These are phyloP conservation scores for Verruconis gallopava DNA, from an alignment of 2,329 filamentous ascomycete genomes.

Conservation along the genomic window DNA sequence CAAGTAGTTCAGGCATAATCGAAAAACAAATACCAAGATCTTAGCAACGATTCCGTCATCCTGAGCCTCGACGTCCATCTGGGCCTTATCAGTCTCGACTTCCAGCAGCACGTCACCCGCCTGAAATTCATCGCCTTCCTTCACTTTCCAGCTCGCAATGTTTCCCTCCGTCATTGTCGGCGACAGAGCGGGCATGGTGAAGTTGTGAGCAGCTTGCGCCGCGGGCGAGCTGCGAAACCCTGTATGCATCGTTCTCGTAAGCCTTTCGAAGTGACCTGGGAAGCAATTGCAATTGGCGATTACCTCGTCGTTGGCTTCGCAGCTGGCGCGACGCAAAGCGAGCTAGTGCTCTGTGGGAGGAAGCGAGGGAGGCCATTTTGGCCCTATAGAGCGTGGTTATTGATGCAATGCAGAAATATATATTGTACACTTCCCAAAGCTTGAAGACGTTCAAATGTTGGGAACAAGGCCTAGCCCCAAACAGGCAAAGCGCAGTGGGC, in stretches of 20 bases:
- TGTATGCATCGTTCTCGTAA: conserved; percentile 22
- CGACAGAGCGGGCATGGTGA: conserved; percentile 82
- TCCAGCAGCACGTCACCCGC: conserved; percentile 81
- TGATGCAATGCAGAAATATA: too few relatives aligned
- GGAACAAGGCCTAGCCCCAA: not conserved
- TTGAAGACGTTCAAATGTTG: too few relatives aligned
- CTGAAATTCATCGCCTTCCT: conserved; percentile 68
- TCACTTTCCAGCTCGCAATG: conserved; percentile 73
- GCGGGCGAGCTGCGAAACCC: conserved; percentile 51
- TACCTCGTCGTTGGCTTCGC: conserved; percentile 39
- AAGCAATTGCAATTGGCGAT: conserved; percentile 38
- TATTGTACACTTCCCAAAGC: too few relatives aligned
- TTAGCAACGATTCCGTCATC: conserved; percentile 79
- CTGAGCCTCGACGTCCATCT: conserved; percentile 89
- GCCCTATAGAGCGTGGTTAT: too few relatives aligned
- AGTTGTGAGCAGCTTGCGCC: conserved; percentile 65
- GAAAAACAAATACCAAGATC: conserved; percentile 43
- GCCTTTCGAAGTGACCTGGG: conserved; percentile 10
- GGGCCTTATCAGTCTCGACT: conserved; percentile 89
- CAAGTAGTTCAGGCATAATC: conserved; percentile 5
- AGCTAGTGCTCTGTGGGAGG: conserved; percentile 50
- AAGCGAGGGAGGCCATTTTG: conserved; percentile 53
- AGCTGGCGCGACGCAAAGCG: conserved; percentile 44
- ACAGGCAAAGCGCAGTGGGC: not conserved
- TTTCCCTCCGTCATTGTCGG: conserved; percentile 92